Evolutionary conservation across 169 alveolate species (phyloP).

Genomic region (Plasmodium blacklocki): DNA sequence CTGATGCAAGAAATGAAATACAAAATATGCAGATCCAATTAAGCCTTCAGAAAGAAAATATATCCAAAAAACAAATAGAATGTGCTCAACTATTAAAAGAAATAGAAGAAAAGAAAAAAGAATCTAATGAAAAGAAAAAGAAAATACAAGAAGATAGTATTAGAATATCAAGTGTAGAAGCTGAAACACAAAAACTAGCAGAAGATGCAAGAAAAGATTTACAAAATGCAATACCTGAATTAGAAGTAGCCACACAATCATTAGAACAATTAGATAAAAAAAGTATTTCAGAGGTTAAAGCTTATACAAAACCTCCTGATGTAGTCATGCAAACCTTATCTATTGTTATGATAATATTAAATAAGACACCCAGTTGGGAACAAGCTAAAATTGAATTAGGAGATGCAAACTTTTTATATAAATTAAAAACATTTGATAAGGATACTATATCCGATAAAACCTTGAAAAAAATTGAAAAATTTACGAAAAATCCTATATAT

Average conservation of each 20-base stretch:
- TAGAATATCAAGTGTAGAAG: constrained; percentile 94
- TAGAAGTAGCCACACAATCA: constrained; percentile 96
- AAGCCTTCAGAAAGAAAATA: constrained; percentile 89
- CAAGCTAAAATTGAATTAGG: constrained; percentile 94
- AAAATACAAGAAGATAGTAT: constrained; percentile 93
- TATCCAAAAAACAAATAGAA: constrained; percentile 89
- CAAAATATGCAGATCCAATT: constrained; percentile 90
- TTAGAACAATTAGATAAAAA: constrained; percentile 95
- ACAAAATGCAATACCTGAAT: constrained; percentile 96
- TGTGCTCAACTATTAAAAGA: constrained; percentile 91
- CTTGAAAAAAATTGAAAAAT: constrained; percentile 90
- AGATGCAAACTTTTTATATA: constrained; percentile 93
- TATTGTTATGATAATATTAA: constrained; percentile 95
- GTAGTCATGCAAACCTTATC: constrained; percentile 94
- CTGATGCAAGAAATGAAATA: constrained; percentile 90
- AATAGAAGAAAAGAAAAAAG: constrained; percentile 88
- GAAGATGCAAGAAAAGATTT: constrained; percentile 96
- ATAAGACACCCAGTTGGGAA: constrained; percentile 94
- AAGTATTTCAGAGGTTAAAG: constrained; percentile 94
- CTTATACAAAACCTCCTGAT: constrained; percentile 92
- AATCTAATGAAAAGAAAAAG: constrained; percentile 68
- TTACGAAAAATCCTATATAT: constrained; percentile 91
- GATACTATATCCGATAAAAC: constrained; percentile 91
- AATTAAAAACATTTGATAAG: constrained; percentile 92
- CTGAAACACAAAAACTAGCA: constrained; percentile 93